Base-by-base conservation (phyloP, 345 rosid genomes). In the Camelina hispida region DNA sequence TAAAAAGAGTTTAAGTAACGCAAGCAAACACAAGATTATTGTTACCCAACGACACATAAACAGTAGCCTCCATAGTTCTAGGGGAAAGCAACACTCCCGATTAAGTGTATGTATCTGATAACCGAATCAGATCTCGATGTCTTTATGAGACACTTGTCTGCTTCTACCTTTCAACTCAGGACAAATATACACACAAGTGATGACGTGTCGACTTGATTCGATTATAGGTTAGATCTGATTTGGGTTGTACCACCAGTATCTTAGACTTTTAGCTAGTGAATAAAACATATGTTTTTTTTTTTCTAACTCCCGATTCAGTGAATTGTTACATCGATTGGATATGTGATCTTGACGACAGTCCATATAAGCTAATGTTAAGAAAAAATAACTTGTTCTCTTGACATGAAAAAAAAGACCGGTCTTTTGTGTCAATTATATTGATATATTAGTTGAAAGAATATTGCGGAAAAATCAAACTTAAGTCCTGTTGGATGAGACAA, bases 81-180 rank as follows among this genome's bases (percentile, higher is more conserved):
- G 81, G 76, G 79, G 79, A 78, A 78, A 71, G 72, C 67, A 57
- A 78, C 81, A 57, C 62, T 32, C 75, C 34, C 62, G 80, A 71
- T 65, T 57, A 77, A 77, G 61, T 71, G 80, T 64, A 77, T 71
- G 67, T 71, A 64, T 53, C 64, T 69, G 62, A 71, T 62, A 77
- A 71, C 50, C 63, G 54, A 76, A 76, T 68, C 68, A 68, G 78
- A 67, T 68, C 38, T 71, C 32, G n/a, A 58, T 78, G 51, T 38
- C 77, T 58, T 58, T 78, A 50, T 15, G 62, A 78, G 77, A 78
- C 73, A 71, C 76, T 42, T 77, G 81, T 71, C 76, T 63, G 34
- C 25, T 75, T 67, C 46, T 75, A 14, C 43, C 61, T 43, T 46
- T 46, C 34, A 56, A 23, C 59, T 47, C 22, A 50, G 25, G 68